These are phyloP conservation scores for Xylaria sp. DNA, from an alignment of 2,329 filamentous ascomycete genomes.

Conservation along the genomic window DNA sequence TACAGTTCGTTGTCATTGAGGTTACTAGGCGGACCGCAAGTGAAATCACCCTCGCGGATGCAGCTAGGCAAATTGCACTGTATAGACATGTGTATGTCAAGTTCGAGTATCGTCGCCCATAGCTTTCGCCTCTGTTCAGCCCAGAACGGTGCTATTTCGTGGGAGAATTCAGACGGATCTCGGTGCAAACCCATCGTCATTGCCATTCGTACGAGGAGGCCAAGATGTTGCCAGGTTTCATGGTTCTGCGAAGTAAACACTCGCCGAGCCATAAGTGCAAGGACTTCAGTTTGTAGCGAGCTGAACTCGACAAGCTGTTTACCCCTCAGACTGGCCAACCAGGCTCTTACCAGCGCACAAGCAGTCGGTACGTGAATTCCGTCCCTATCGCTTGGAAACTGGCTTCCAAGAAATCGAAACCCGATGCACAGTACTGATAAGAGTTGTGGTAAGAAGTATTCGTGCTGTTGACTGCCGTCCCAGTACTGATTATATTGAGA, in stretches of 20 bases:
- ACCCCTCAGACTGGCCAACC: slow-evolving; percentile 63
- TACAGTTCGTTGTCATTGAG: slow-evolving; percentile 63
- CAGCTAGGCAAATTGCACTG: slow-evolving; percentile 62
- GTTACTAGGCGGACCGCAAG: slow-evolving; percentile 63
- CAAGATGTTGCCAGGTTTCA: slow-evolving; percentile 65
- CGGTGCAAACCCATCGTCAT: slow-evolving; percentile 70
- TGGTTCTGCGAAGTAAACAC: slow-evolving; percentile 61
- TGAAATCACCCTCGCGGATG: slow-evolving; percentile 64
- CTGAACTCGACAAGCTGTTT: slow-evolving; percentile 64
- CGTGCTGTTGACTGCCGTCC: slow-evolving; percentile 58
- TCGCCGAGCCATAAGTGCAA: slow-evolving; percentile 63
- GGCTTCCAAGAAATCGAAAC: slow-evolving; percentile 62
- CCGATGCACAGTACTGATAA: slow-evolving; percentile 64
- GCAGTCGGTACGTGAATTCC: slow-evolving; percentile 68
- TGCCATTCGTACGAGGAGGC: slow-evolving; percentile 64
- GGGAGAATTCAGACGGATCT: slow-evolving; percentile 64
- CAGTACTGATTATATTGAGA: slow-evolving; percentile 63
- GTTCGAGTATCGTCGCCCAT: slow-evolving; percentile 67
- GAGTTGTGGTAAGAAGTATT: slow-evolving; percentile 65
- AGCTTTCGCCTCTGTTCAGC: slow-evolving; percentile 65
- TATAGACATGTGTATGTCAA: slow-evolving; percentile 66
- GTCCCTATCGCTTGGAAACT: slow-evolving; percentile 62
- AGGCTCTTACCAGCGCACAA: slow-evolving; percentile 63
- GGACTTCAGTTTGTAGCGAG: slow-evolving; percentile 59
- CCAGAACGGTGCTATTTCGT: slow-evolving; percentile 60